phyloP scores from a whole-genome alignment of 1,284 basidiomycete genomes.

The Phellinidium pouzarii region DNA sequence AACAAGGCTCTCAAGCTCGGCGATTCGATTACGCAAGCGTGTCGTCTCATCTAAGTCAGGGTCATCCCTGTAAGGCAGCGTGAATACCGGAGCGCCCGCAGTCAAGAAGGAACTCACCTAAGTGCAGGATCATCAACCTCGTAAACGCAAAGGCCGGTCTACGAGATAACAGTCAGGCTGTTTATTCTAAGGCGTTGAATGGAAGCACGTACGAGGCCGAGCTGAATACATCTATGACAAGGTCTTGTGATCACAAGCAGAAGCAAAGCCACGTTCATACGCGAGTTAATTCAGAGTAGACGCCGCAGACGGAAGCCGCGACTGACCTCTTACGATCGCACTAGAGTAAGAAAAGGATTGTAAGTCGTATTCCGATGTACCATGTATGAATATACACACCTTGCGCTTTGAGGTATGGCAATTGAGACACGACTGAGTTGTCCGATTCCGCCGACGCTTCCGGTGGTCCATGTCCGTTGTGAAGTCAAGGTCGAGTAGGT shows the following conservation, averaged over 20 bases:
- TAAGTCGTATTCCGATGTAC: no score
- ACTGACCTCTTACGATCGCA: conserved; percentile 31
- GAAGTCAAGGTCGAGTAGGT: conserved; percentile 19
- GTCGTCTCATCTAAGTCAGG: conserved; percentile 78
- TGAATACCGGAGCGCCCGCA: conserved; percentile 7
- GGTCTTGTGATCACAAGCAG: conserved; percentile 37
- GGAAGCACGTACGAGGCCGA: conserved; percentile 52
- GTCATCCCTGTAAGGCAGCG: conserved; percentile 54
- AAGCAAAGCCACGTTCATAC: conserved; percentile 17
- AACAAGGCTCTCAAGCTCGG: conserved; percentile 84
- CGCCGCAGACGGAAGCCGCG: not conserved
- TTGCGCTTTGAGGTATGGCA: conserved; percentile 91
- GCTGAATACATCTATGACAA: conserved; percentile 82
- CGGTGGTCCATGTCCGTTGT: conserved; percentile 33
- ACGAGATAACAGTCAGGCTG: conserved; percentile 10
- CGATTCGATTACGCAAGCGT: conserved; percentile 75
- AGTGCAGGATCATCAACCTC: conserved; percentile 84
- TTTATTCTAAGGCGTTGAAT: conserved; percentile 21
- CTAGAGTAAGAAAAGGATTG: no score
- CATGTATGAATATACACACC: conserved; percentile 39
- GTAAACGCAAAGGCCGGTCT: conserved; percentile 89
- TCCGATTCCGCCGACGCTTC: conserved; percentile 69
- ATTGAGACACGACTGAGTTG: conserved; percentile 83
- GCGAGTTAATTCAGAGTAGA: not conserved
- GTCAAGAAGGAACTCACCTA: conserved; percentile 41